Conservation (phyloP, 352 stramenopile species). For the Phytophthora vignae region DNA sequence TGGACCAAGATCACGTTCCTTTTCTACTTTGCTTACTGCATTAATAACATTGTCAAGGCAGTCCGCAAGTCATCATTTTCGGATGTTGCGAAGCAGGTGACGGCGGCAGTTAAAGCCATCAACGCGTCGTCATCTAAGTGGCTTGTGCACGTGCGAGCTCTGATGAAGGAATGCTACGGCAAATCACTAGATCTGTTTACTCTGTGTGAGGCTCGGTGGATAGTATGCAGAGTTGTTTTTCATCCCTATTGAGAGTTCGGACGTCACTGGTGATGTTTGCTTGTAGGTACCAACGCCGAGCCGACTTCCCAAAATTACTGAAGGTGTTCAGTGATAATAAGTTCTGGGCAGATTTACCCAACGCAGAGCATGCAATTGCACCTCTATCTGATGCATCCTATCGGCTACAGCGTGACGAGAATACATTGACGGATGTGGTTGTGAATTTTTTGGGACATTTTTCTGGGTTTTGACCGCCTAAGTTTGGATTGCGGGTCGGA, state of each 20-base stretch:
- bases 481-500: background rate
- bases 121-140: slow-evolving; percentile 14
- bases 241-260: slow-evolving; percentile 9
- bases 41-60: background rate
- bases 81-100: background rate
- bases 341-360: background rate
- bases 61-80: slow-evolving; percentile 7
- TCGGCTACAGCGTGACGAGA: background rate
- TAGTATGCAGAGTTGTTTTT: slow-evolving; percentile 15
- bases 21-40: slow-evolving; percentile 5
- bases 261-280: background rate
- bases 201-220: slow-evolving; percentile 16
- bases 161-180: slow-evolving; percentile 9
- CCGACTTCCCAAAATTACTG: background rate
- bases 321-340: background rate
- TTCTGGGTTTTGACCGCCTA: background rate
- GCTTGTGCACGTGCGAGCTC: background rate
- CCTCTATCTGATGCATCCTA: slow-evolving; percentile 3
- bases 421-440: background rate
- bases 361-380: background rate
- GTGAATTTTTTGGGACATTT: slow-evolving; percentile 12
- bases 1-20: background rate
- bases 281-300: background rate
- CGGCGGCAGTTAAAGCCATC: slow-evolving; percentile 4
- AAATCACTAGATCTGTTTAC: slow-evolving; percentile 7